Evolutionary conservation across 2,329 filamentous ascomycete species (phyloP).

Genomic region (Clarireedia paspali): DNA sequence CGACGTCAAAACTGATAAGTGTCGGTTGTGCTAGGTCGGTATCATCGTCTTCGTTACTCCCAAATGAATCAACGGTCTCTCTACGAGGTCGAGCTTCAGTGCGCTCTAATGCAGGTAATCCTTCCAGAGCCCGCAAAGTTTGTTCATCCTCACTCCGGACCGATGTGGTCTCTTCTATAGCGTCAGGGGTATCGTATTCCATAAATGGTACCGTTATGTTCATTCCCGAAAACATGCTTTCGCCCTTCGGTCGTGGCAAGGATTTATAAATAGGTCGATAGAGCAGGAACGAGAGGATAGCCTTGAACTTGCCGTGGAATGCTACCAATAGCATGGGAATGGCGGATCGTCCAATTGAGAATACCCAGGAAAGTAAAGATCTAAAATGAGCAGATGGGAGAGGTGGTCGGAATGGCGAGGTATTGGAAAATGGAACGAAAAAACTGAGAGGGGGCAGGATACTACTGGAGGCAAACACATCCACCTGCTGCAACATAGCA

Average conservation of each 20-base stretch:
- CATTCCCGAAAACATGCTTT: constrained; percentile 23
- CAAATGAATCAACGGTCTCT: constrained; percentile 20
- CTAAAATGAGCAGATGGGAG: constrained; percentile 7
- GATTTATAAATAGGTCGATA: constrained; percentile 26
- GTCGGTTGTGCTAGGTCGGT: constrained; percentile 25
- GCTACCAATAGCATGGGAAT: constrained; percentile 24
- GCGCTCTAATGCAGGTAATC: constrained; percentile 17
- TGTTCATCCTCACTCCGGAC: constrained; percentile 18
- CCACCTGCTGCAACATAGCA: neutral
- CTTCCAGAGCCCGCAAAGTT: constrained; percentile 28
- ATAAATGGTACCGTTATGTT: constrained; percentile 13
- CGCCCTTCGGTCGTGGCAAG: constrained; percentile 25
- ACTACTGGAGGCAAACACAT: neutral
- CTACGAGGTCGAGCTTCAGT: constrained; percentile 10
- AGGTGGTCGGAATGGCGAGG: constrained; percentile 25
- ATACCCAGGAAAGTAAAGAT: constrained; percentile 15
- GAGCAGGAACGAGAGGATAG: constrained; percentile 17
- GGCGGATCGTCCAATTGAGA: constrained; percentile 13
- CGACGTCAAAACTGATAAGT: constrained; percentile 30
- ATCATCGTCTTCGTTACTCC: constrained; percentile 26
- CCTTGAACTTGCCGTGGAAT: constrained; percentile 20
- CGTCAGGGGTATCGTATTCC: constrained; percentile 21
- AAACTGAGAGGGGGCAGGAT: neutral
- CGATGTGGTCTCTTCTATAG: constrained; percentile 7
- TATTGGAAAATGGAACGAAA: constrained; percentile 22